phyloP scores from a whole-genome alignment of 257 asterid species.

The Schizonepeta tenuifolia region DNA sequence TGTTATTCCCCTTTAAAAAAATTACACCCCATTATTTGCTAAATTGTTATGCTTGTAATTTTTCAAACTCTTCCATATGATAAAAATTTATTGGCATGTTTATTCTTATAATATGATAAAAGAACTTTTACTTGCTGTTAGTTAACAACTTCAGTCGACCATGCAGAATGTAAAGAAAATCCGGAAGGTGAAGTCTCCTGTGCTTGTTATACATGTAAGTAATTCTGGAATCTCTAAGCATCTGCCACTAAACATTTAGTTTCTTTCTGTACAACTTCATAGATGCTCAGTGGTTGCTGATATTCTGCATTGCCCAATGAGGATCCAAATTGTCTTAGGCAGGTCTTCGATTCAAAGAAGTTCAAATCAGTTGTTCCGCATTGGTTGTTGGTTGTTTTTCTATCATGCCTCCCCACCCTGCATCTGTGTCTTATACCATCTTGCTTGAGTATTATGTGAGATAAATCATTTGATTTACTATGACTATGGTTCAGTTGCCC shows the following conservation, averaged over 20 bases:
- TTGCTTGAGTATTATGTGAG: too few species aligned
- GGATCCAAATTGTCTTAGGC: neutral
- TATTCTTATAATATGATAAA: neutral
- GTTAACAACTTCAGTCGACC: slow-evolving; percentile 28
- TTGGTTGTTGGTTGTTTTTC: neutral
- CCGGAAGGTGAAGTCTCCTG: slow-evolving; percentile 91
- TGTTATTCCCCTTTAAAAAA: too few species aligned
- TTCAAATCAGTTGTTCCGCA: neutral
- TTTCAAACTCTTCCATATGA: slow-evolving; percentile 20
- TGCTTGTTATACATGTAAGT: slow-evolving; percentile 97
- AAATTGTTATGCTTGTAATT: neutral
- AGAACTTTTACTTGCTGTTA: slow-evolving; percentile 9
- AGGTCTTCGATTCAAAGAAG: neutral
- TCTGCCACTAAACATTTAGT: slow-evolving; percentile 12
- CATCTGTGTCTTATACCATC: too few species aligned
- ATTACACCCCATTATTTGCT: neutral
- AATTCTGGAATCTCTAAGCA: slow-evolving; percentile 21
- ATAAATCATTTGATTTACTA: too few species aligned
- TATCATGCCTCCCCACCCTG: too few species aligned
- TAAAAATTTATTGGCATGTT: neutral
- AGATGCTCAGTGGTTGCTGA: neutral
- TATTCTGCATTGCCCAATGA: neutral
- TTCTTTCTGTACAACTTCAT: slow-evolving; percentile 1
- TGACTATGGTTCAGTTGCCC: too few species aligned
- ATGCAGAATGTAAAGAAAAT: slow-evolving; percentile 94